A percentile compares a stretch with the other conserved stretches of the same genome.
Evolutionary conservation across 148 eudicot species (phyloP).

Genomic region (Euryodendron excelsum): DNA sequence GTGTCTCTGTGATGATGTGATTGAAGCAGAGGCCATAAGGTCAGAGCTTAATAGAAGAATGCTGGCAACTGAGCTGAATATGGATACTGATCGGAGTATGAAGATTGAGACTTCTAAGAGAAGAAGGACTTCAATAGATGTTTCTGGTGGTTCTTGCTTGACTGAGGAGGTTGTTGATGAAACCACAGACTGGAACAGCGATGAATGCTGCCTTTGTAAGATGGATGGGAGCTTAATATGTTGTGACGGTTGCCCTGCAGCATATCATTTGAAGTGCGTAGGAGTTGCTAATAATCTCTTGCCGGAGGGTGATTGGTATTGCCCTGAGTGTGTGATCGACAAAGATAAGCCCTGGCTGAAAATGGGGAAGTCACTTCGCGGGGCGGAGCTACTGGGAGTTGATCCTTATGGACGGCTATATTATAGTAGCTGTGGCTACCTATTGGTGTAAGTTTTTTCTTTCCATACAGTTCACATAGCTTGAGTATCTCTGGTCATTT

Average conservation of each 20-base stretch:
- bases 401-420: constrained; percentile 78
- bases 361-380: constrained; percentile 62
- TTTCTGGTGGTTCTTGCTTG: constrained; percentile 38
- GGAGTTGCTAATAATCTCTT: constrained; percentile 69
- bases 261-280: constrained; percentile 85
- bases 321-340: constrained; percentile 79
- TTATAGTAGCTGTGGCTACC: constrained; percentile 75
- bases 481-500: neutral
- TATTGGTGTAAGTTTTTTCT: constrained; percentile 81
- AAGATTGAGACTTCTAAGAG: constrained; percentile 37
- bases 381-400: constrained; percentile 80
- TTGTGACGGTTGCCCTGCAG: constrained; percentile 98
- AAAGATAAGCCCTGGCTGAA: constrained; percentile 44
- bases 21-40: constrained; percentile 66
- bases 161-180: constrained; percentile 54
- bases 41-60: constrained; percentile 73
- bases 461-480: neutral
- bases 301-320: constrained; percentile 97
- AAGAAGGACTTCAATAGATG: constrained; percentile 40
- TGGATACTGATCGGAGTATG: constrained; percentile 45
- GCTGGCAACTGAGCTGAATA: constrained; percentile 33
- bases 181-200: constrained; percentile 75
- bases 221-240: constrained; percentile 97
- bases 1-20: constrained; percentile 84
- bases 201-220: constrained; percentile 92